Percentiles rank a stretch among this genome's conserved stretches.
These are phyloP conservation scores for Tuber calosporum DNA, from an alignment of 495 filamentous ascomycete species.

Conservation along the genomic window DNA sequence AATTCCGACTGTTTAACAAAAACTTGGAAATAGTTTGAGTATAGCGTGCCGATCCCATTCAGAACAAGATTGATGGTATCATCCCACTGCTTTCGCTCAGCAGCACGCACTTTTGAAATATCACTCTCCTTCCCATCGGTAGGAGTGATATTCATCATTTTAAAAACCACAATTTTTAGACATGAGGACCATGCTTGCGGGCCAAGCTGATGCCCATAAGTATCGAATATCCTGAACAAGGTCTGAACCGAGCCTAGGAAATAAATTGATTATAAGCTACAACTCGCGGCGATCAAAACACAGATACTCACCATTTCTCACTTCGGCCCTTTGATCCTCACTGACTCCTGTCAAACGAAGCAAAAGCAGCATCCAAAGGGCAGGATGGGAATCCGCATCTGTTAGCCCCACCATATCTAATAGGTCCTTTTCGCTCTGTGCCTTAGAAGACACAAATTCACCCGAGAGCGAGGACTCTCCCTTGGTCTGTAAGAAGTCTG, in stretches of 20 bases:
- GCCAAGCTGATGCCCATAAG: slow-evolving; percentile 71
- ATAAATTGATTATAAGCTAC: slow-evolving; percentile 9
- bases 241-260: slow-evolving; percentile 68
- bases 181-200: slow-evolving; percentile 77
- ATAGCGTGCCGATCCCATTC: slow-evolving; percentile 41
- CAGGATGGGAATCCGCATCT: slow-evolving; percentile 52
- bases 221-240: slow-evolving; percentile 82
- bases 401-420: slow-evolving; percentile 49
- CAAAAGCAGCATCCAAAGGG: slow-evolving; percentile 81
- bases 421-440: slow-evolving; percentile 49
- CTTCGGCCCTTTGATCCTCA: slow-evolving; percentile 69
- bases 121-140: slow-evolving; percentile 18
- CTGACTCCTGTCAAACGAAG: slow-evolving; percentile 68
- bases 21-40: slow-evolving; percentile 42
- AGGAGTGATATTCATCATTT: slow-evolving; percentile 55
- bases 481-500: slow-evolving; percentile 61
- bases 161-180: slow-evolving; percentile 69
- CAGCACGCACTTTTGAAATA: slow-evolving; percentile 19
- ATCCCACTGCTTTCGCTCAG: slow-evolving; percentile 40
- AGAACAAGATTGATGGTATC: slow-evolving; percentile 42
- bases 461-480: slow-evolving; percentile 44
- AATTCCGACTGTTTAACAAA: slow-evolving; percentile 41
- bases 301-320: slow-evolving; percentile 63
- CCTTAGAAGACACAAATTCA: slow-evolving; percentile 43
- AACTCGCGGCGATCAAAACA: not conserved